Conservation (phyloP, 495 filamentous ascomycete genomes). For the Durotheca rogersii region DNA sequence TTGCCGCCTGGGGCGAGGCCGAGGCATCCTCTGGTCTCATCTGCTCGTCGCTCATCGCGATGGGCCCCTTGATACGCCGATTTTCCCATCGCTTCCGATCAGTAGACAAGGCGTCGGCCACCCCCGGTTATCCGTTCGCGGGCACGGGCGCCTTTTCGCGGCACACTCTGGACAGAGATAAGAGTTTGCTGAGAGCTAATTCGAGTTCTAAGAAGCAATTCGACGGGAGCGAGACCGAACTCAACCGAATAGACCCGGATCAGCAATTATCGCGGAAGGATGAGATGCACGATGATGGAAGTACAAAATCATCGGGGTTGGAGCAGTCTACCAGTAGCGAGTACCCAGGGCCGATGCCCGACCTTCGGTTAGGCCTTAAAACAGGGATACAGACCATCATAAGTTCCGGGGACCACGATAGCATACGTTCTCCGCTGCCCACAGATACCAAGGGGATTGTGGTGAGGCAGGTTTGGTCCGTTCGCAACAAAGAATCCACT, state of each 20-base stretch:
- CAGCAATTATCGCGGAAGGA: conserved; percentile 5
- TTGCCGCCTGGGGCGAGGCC: conserved; percentile 25
- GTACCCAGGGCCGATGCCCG: conserved; percentile 16
- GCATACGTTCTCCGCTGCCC: conserved; percentile 15
- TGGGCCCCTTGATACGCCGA: conserved; percentile 21
- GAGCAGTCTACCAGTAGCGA: neutral
- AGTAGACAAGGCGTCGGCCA: neutral
- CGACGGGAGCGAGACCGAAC: conserved; percentile 28
- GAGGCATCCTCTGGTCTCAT: conserved; percentile 26
- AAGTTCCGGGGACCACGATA: conserved; percentile 25
- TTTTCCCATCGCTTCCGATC: conserved; percentile 10
- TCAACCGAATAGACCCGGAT: conserved; percentile 16
- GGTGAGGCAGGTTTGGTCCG: conserved; percentile 32
- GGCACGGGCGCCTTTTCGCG: conserved; percentile 22
- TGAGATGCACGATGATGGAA: conserved; percentile 14
- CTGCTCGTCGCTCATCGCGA: conserved; percentile 24
- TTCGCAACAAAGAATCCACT: conserved; percentile 18
- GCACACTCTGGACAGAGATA: conserved; percentile 11
- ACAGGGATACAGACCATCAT: conserved; percentile 29
- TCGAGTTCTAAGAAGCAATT: conserved; percentile 9
- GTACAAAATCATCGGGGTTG: conserved; percentile 21
- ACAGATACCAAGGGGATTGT: conserved; percentile 20
- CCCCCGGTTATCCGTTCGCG: conserved; percentile 10
- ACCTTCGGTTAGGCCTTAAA: conserved; percentile 20
- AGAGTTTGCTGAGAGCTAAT: conserved; percentile 17